Conservation (phyloP, 1,284 basidiomycete genomes). For the Coniferiporia weirii region DNA sequence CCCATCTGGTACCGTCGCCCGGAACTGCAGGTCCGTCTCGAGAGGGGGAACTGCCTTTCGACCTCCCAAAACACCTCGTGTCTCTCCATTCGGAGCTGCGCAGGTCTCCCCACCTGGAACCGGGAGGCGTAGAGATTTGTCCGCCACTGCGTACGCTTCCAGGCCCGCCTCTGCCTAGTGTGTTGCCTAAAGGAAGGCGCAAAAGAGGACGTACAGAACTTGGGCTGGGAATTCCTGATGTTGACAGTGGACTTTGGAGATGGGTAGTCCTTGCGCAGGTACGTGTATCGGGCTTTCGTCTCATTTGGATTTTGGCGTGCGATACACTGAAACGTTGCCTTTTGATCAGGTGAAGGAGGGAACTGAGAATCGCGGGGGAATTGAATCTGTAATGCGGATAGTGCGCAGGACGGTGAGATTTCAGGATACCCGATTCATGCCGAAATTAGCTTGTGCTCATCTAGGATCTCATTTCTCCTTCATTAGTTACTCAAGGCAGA, state of each 20-base stretch:
- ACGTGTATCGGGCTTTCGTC: slow-evolving; percentile 11
- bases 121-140: slow-evolving; percentile 12
- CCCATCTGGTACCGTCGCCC: slow-evolving; percentile 5
- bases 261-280: slow-evolving; percentile 73
- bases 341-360: slow-evolving; percentile 66
- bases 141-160: slow-evolving; percentile 15
- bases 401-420: slow-evolving; percentile 59
- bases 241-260: slow-evolving; percentile 56
- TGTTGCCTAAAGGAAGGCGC: slow-evolving; percentile 46
- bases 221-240: slow-evolving; percentile 53
- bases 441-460: not conserved
- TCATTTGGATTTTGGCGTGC: not conserved
- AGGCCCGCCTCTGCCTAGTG: slow-evolving; percentile 19
- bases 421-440: slow-evolving; percentile 4
- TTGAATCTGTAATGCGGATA: slow-evolving; percentile 63
- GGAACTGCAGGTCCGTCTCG: not conserved
- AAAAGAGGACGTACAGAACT: slow-evolving; percentile 59
- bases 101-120: slow-evolving; percentile 21
- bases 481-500: slow-evolving; percentile 46
- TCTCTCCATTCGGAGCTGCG: slow-evolving; percentile 18
- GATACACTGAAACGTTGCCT: not conserved
- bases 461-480: slow-evolving; percentile 1
- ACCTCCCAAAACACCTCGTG: slow-evolving; percentile 17
- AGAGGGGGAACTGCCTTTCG: slow-evolving; percentile 11
- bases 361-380: slow-evolving; percentile 68